Evolutionary conservation across 495 filamentous ascomycete genomes (phyloP).

Genomic region (Neurospora tetrasperma): DNA sequence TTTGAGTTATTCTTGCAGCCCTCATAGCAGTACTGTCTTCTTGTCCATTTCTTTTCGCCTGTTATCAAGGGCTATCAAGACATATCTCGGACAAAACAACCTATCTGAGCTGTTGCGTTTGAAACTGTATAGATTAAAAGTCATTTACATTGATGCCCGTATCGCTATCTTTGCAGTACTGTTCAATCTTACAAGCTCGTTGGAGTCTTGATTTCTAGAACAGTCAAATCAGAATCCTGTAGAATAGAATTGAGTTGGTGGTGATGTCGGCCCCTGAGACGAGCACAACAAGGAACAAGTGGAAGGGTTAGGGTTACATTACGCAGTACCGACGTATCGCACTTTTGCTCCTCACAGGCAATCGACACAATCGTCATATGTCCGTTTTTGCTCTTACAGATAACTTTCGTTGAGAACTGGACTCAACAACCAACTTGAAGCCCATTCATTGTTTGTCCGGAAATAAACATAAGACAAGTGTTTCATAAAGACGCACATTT

Average conservation of each 20-base stretch:
- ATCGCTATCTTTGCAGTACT: background rate
- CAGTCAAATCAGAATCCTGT: background rate
- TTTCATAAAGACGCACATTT: too few species aligned
- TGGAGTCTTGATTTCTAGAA: background rate
- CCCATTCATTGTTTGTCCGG: background rate
- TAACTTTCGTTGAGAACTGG: background rate
- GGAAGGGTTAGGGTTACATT: background rate
- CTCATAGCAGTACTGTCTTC: background rate
- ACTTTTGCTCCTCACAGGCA: background rate
- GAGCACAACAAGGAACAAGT: background rate
- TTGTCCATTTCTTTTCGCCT: background rate
- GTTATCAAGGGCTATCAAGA: background rate
- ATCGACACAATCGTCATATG: background rate
- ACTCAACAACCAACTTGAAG: background rate
- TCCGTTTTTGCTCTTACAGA: background rate
- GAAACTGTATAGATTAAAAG: background rate
- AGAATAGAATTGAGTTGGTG: background rate
- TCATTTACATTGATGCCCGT: background rate
- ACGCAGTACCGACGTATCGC: background rate
- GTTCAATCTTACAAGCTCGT: background rate
- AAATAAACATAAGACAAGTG: too few species aligned
- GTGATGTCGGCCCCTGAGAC: background rate
- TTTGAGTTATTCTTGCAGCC: background rate
- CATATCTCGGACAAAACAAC: background rate
- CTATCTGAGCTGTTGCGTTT: background rate